Evolutionary conservation across 1,284 basidiomycete species (phyloP), one percentile per base, ranked within the genome.

Genomic region (Trichosporon inkin): DNA sequence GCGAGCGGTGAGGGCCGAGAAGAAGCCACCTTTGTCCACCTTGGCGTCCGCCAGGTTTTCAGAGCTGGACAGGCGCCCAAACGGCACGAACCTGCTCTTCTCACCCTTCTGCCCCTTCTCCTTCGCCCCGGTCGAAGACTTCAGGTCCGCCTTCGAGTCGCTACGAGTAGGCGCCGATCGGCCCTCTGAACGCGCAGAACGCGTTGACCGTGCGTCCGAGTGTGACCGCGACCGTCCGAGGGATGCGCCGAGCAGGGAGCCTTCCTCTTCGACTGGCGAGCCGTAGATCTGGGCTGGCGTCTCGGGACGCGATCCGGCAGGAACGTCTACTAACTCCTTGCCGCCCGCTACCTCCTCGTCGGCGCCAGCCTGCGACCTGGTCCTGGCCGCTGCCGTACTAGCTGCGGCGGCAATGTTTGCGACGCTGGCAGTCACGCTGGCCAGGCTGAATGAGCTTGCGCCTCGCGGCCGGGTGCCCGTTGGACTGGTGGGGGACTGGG

Each of bases 361-460:
- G 76, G 13, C 79, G 79, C 11, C 87, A 85, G 38, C 84, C 78
- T 7, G 55, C 14, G 71, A 71, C 19, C 72, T 56, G 14, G 64
- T 66, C 19, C 77, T 64, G 38, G 72, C 69, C 44, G 74, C 73
- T 0, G 67, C 67, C 5, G 67, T 66, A 10, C 57, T 57, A 55
- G 76, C 71, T 35, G 76, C 70, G 52, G 76, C 76, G 2, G 78
- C 78, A 7, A 80, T 79, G 20, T 80, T 82, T 0, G 86, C 85
- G 2, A 87, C 80, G 17, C 82, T 84, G 5, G 85, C 87, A 0
- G 88, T 85, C 19, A 92, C 82, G 66, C 84, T 88, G 6, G 88
- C 88, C 58, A 92, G 88, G 14, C 88, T 90, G 72, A 92, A 92
- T 2, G 85, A 85, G 14, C 85, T 86, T 53, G 89, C 88, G 49